A percentile compares a stretch with the other conserved stretches of the same genome.
Conservation (phyloP, 2,329 filamentous ascomycete species). For the Pezicula carpinea region DNA sequence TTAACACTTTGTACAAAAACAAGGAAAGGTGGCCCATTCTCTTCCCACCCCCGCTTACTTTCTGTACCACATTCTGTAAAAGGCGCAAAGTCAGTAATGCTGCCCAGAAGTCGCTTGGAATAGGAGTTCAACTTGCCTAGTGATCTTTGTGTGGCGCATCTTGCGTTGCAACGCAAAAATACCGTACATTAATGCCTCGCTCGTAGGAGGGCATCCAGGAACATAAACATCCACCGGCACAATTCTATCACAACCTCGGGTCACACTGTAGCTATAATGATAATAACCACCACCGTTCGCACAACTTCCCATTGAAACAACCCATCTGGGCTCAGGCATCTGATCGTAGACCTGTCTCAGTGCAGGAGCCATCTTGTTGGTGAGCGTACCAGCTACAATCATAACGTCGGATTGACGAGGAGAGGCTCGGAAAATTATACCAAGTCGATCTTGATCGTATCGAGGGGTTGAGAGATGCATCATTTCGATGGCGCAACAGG, state of each 20-base stretch:
- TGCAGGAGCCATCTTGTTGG: slow-evolving; percentile 94
- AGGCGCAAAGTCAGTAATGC: slow-evolving; percentile 5
- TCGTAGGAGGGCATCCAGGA: slow-evolving; percentile 64
- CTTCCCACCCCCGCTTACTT: slow-evolving; percentile 35
- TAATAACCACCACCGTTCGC: slow-evolving; percentile 85
- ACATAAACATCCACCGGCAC: slow-evolving; percentile 79
- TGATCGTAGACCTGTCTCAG: slow-evolving; percentile 90
- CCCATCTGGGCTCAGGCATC: slow-evolving; percentile 90
- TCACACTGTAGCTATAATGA: slow-evolving; percentile 78
- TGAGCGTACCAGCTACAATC: slow-evolving; percentile 89
- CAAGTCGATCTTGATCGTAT: slow-evolving; percentile 83
- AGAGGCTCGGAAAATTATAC: slow-evolving; percentile 86
- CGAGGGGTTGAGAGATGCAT: slow-evolving; percentile 86
- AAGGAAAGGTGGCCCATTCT: background rate
- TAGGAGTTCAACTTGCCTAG: slow-evolving; percentile 33
- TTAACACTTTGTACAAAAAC: slow-evolving; percentile 20
- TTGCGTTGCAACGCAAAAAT: slow-evolving; percentile 76
- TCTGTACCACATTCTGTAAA: slow-evolving; percentile 49
- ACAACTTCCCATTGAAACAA: slow-evolving; percentile 77
- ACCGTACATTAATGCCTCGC: slow-evolving; percentile 59
- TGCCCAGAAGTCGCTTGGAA: background rate
- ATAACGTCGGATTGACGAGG: slow-evolving; percentile 87
- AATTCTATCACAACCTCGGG: slow-evolving; percentile 70
- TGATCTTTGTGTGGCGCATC: slow-evolving; percentile 42
- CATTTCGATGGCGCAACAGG: slow-evolving; percentile 89